Evolutionary conservation across 441 rosid genomes (phyloP), one percentile per base, ranked within the genome.

Genomic region (Mallotus repandus): DNA sequence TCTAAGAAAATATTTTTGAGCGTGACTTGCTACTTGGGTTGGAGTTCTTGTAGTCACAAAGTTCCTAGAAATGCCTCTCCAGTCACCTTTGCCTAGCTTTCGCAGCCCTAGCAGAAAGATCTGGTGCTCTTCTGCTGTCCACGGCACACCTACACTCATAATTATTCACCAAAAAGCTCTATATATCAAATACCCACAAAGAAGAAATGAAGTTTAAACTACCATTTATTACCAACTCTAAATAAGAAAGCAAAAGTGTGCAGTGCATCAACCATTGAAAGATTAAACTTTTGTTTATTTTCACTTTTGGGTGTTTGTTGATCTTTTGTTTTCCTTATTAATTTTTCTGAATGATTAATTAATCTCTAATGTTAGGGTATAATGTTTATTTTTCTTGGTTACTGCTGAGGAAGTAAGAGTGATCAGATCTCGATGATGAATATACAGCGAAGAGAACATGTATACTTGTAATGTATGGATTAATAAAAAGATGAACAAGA

Each of bases 21-120:
- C 97, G 74, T 93, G 98, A 83, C 97, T 93, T 25, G 98, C 98
- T 70, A 91, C 94, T 80, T 92, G 97, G 7, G 96, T 89, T 4
- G 97, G 94, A 73, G 93, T 90, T 63, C 96, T 84, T 52, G 95
- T 79, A 1, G 83, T 74, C 0, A 93, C 97, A 82, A 69, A 91
- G 72, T 80, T 84, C 69, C 89, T 84, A 0, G 95, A 84, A 73
- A 93, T 93, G 19, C 97, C 96, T n/a, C 95, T 93, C 97, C 98
- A 91, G 69, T 93, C 97, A 64, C 98, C 97, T 84, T 89, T 93
- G 4, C 97, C 95, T 8, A 86, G 78, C 74, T 86, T 89, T 76
- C 89, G 86, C n/a, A 93, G 93, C 50, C 98, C 98, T 16, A 88
- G 60, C 57, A 90, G 75, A 70, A 93, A 93, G 58, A 87, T 78